A percentile compares a stretch with the other conserved stretches of the same genome.
Evolutionary conservation across 805 yeast genomes (phyloP).

Genomic region (Yarrowia keelungensis): DNA sequence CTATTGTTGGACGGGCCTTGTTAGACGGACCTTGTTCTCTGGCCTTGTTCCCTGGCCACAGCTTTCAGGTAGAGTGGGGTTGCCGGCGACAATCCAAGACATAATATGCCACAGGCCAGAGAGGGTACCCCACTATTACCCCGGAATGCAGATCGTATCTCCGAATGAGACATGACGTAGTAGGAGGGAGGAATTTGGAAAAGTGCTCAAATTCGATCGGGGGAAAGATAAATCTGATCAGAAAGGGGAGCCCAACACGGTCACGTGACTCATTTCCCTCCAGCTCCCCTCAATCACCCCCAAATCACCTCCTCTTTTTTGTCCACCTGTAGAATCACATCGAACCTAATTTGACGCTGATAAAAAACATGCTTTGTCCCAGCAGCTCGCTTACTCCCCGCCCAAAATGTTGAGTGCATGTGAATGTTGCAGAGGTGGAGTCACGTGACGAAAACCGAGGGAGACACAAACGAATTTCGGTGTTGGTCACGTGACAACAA

Average conservation of each 20-base stretch:
- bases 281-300: not conserved
- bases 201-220: no score
- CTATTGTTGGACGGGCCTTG: not conserved
- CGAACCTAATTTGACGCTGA: not conserved
- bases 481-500: not conserved
- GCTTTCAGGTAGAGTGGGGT: conserved; percentile 9
- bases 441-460: not conserved
- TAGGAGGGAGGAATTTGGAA: not conserved
- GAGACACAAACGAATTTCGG: not conserved
- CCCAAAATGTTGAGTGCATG: conserved; percentile 37
- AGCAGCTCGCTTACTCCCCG: conserved; percentile 28
- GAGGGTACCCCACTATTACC: conserved; percentile 24
- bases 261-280: not conserved
- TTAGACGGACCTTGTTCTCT: no score
- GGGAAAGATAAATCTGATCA: not conserved
- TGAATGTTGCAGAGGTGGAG: conserved; percentile 9
- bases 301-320: no score
- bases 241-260: not conserved
- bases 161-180: conserved; percentile 29
- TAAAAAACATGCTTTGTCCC: not conserved
- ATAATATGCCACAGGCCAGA: no score
- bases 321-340: not conserved
- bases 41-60: no score
- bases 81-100: no score
- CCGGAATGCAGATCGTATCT: conserved; percentile 36